phyloP scores from a whole-genome alignment of 257 asterid species.

The Nicotiana attenuata region DNA sequence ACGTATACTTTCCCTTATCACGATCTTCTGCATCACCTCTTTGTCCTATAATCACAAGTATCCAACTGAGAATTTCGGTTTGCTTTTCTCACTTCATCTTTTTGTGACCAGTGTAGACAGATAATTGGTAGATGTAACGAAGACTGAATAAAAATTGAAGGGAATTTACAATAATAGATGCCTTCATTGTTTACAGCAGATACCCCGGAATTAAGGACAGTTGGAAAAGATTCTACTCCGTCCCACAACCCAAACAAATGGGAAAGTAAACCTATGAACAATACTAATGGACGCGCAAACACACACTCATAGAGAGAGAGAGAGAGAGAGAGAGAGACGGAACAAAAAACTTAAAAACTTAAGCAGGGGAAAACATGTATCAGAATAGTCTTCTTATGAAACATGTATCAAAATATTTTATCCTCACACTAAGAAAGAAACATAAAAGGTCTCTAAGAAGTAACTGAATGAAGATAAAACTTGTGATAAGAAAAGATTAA shows the following conservation, averaged over 20 bases:
- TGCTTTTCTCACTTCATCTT: not conserved
- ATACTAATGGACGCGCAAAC: not conserved
- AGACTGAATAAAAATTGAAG: not conserved
- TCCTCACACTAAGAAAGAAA: not conserved
- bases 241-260: not conserved
- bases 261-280: not conserved
- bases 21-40: constrained; percentile 37
- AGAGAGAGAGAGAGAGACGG: not conserved
- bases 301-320: not conserved
- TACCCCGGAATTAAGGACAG: not conserved
- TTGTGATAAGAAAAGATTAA: not conserved
- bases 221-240: not conserved
- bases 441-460: not conserved
- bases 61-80: not conserved
- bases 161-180: not conserved
- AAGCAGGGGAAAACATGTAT: not conserved
- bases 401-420: not conserved
- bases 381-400: not conserved
- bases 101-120: not conserved
- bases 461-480: not conserved
- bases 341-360: not conserved
- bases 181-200: not conserved
- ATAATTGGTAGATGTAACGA: not conserved
- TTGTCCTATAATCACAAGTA: constrained; percentile 36
- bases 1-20: constrained; percentile 63